A percentile compares a stretch with the other conserved stretches of the same genome.
phyloP scores from a whole-genome alignment of 805 yeast genomes.

The Kodamaea nitidulidarum region DNA sequence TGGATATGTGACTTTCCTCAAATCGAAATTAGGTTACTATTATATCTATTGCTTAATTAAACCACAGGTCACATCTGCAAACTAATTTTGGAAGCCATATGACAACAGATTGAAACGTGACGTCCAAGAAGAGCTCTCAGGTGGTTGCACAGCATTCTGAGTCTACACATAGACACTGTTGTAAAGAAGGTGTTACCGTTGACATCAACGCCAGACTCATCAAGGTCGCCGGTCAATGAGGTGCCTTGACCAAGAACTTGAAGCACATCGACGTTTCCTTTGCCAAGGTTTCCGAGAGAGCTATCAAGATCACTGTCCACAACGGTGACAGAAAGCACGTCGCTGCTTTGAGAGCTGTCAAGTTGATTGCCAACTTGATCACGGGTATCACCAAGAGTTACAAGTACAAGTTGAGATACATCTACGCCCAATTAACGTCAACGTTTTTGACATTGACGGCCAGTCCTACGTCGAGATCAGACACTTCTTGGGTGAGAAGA shows the following conservation, averaged over 20 bases:
- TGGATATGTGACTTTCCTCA: too few relatives aligned
- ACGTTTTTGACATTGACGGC: conserved; percentile 78
- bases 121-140: too few relatives aligned
- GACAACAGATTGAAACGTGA: too few relatives aligned
- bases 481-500: conserved; percentile 99
- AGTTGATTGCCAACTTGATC: conserved; percentile 89
- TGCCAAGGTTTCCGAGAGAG: conserved; percentile 65
- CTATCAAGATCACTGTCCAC: conserved; percentile 87
- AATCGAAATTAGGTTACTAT: too few relatives aligned
- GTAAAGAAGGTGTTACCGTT: conserved; percentile 89
- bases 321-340: conserved; percentile 99
- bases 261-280: conserved; percentile 94
- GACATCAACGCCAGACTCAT: conserved; percentile 86
- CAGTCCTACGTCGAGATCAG: conserved; percentile 83
- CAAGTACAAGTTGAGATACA: conserved; percentile 99
- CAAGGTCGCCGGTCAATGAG: conserved; percentile 97
- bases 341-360: conserved; percentile 98
- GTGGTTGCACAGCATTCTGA: too few relatives aligned
- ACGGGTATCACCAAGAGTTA: conserved; percentile 99
- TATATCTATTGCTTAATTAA: too few relatives aligned
- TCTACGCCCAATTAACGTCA: conserved; percentile 99
- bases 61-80: too few relatives aligned
- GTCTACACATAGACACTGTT: too few relatives aligned
- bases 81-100: too few relatives aligned
- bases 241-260: conserved; percentile 83